Evolutionary conservation across 2,329 filamentous ascomycete genomes (phyloP).

Genomic region (Neocucurbitaria cava): DNA sequence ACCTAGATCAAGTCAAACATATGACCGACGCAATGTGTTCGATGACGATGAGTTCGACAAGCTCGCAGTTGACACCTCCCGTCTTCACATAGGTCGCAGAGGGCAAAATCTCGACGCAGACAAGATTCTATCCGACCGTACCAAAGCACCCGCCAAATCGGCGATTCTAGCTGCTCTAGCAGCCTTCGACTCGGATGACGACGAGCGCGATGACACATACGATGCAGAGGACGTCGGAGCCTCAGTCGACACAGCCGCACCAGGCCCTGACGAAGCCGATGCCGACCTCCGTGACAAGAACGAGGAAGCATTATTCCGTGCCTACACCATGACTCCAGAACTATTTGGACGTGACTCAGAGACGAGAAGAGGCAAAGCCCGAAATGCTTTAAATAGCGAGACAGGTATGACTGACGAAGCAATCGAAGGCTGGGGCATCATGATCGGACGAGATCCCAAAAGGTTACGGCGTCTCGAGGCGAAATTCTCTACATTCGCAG

Average conservation of each 20-base stretch:
- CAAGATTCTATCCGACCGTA: slow-evolving; percentile 73
- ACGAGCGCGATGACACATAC: slow-evolving; percentile 97
- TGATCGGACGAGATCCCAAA: slow-evolving; percentile 77
- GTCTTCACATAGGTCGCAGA: slow-evolving; percentile 80
- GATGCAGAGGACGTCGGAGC: slow-evolving; percentile 92
- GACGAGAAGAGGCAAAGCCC: slow-evolving; percentile 69
- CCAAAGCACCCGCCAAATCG: slow-evolving; percentile 75
- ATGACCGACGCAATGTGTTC: slow-evolving; percentile 73
- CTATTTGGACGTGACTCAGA: slow-evolving; percentile 75
- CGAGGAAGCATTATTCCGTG: slow-evolving; percentile 76
- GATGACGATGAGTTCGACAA: slow-evolving; percentile 77
- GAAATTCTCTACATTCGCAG: slow-evolving; percentile 70
- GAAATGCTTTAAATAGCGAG: slow-evolving; percentile 71
- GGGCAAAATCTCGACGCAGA: slow-evolving; percentile 72
- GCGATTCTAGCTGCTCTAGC: slow-evolving; percentile 88
- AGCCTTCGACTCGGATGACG: slow-evolving; percentile 90
- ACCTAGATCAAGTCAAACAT: slow-evolving; percentile 64
- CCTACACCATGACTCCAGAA: slow-evolving; percentile 69
- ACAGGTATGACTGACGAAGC: slow-evolving; percentile 93
- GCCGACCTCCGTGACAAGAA: slow-evolving; percentile 63
- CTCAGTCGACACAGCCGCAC: slow-evolving; percentile 71
- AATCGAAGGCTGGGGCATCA: slow-evolving; percentile 92
- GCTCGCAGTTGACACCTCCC: slow-evolving; percentile 69
- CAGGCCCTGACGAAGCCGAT: slow-evolving; percentile 60
- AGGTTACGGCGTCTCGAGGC: slow-evolving; percentile 73